Percentiles rank a stretch among this genome's conserved stretches.
phyloP scores from a whole-genome alignment of 2,329 filamentous ascomycete genomes.

The Alternaria incomplexa region DNA sequence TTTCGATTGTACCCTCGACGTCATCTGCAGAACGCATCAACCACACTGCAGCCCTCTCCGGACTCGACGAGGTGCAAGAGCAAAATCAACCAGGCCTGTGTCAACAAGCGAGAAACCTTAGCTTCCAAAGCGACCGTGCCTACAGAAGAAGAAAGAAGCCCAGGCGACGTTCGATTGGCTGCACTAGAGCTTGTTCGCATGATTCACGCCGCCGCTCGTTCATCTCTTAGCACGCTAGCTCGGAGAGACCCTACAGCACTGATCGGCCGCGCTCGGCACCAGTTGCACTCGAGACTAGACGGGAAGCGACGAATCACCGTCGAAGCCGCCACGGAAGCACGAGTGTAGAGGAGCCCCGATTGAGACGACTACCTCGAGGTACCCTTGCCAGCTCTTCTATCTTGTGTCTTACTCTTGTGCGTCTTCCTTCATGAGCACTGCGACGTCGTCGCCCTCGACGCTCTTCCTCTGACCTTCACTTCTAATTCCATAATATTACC shows the following conservation, averaged over 20 bases:
- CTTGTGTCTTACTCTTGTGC: slow-evolving; percentile 15
- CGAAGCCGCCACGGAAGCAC: slow-evolving; percentile 26
- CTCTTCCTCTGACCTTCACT: slow-evolving; percentile 14
- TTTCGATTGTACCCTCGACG: slow-evolving; percentile 25
- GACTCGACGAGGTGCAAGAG: slow-evolving; percentile 1
- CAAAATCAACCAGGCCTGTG: slow-evolving; percentile 1
- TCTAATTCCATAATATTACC: slow-evolving; percentile 9
- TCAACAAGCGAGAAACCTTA: slow-evolving; percentile 8
- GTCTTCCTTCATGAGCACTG: slow-evolving; percentile 17
- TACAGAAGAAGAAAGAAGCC: slow-evolving; percentile 13
- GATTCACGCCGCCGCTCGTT: slow-evolving; percentile 33
- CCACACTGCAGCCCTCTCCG: slow-evolving; percentile 1
- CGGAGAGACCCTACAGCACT: slow-evolving; percentile 32
- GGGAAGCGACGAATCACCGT: slow-evolving; percentile 25
- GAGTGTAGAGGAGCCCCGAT: slow-evolving; percentile 37
- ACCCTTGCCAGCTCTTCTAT: slow-evolving; percentile 23
- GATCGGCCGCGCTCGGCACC: slow-evolving; percentile 36
- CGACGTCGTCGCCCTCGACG: slow-evolving; percentile 13
- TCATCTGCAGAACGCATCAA: slow-evolving; percentile 13
- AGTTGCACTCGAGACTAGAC: slow-evolving; percentile 37
- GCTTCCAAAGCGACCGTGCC: slow-evolving; percentile 1
- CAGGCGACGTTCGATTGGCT: slow-evolving; percentile 24
- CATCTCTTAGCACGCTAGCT: slow-evolving; percentile 31
- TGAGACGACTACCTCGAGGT: slow-evolving; percentile 13
- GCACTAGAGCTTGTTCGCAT: slow-evolving; percentile 23